Evolutionary conservation across 23 red algal species (phyloP).

Genomic region (Agarophyton chilense): DNA sequence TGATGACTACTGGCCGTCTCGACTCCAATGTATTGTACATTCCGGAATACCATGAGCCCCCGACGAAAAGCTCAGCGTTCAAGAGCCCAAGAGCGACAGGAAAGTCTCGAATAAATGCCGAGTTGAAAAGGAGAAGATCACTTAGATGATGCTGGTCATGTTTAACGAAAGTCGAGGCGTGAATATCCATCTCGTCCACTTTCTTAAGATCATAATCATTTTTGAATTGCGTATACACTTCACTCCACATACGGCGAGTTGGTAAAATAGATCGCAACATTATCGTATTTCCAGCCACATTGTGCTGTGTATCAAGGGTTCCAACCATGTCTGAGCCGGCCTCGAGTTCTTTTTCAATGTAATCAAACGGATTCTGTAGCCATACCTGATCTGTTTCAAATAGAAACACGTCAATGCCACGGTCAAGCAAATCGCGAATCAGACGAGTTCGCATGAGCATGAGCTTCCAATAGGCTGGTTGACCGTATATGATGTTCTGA

Average conservation of each 20-base stretch:
- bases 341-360: slow-evolving; percentile 40
- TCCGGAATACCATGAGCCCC: slow-evolving; percentile 71
- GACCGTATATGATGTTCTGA: slow-evolving; percentile 36
- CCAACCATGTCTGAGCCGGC: slow-evolving; percentile 70
- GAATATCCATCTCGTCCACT: slow-evolving; percentile 30
- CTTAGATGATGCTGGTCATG: slow-evolving; percentile 72
- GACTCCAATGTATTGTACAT: slow-evolving; percentile 50
- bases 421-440: slow-evolving; percentile 63
- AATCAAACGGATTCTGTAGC: slow-evolving; percentile 59
- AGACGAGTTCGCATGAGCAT: slow-evolving; percentile 78
- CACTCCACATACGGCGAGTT: slow-evolving; percentile 62
- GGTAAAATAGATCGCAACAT: slow-evolving; percentile 37
- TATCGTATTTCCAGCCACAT: slow-evolving; percentile 70
- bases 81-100: slow-evolving; percentile 56
- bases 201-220: slow-evolving; percentile 13
- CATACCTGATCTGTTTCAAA: slow-evolving; percentile 79
- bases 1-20: slow-evolving; percentile 63
- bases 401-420: slow-evolving; percentile 72
- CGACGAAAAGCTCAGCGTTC: slow-evolving; percentile 58
- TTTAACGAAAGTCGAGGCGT: slow-evolving; percentile 35
- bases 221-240: slow-evolving; percentile 60
- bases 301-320: slow-evolving; percentile 66
- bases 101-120: slow-evolving; percentile 39
- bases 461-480: slow-evolving; percentile 68
- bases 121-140: slow-evolving; percentile 43